Conservation (phyloP, 2,329 filamentous ascomycete species). For the Penicillium digitatum region DNA sequence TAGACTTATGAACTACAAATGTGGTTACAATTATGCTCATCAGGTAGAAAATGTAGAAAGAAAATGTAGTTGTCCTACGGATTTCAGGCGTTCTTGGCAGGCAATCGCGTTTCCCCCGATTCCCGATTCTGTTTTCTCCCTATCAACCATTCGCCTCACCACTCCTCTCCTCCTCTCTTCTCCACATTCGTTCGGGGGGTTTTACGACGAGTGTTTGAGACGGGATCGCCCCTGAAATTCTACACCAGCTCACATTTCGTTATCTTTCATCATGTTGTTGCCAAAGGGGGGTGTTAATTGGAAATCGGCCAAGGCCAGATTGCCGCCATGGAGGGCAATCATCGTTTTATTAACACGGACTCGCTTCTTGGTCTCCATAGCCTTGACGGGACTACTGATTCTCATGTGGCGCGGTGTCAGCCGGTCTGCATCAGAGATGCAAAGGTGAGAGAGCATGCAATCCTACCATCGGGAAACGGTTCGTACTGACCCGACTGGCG, state of each 20-base stretch:
- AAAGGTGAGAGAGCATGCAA: constrained; percentile 61
- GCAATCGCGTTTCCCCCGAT: constrained; percentile 15
- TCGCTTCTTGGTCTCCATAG: constrained; percentile 70
- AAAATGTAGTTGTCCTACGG: constrained; percentile 6
- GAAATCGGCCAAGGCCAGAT: constrained; percentile 77
- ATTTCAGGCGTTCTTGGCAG: constrained; percentile 17
- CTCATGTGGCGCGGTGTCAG: constrained; percentile 85
- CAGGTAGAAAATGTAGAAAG: background rate
- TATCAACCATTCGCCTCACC: constrained; percentile 9
- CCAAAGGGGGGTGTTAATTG: constrained; percentile 86
- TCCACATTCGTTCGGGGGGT: constrained; percentile 28
- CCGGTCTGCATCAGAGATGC: constrained; percentile 77
- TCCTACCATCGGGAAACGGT: background rate
- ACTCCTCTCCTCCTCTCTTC: constrained; percentile 10
- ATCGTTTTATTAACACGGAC: constrained; percentile 69
- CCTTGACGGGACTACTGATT: constrained; percentile 65
- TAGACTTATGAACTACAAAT: background rate
- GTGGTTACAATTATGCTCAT: background rate
- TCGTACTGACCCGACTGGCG: background rate
- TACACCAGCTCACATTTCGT: constrained; percentile 19
- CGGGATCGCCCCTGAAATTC: constrained; percentile 21
- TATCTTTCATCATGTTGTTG: constrained; percentile 80
- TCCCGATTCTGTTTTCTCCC: constrained; percentile 21
- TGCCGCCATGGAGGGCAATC: constrained; percentile 73
- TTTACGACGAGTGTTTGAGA: constrained; percentile 20